Conservation (phyloP, 2,329 filamentous ascomycete species). For the Lecanicillium sp. region DNA sequence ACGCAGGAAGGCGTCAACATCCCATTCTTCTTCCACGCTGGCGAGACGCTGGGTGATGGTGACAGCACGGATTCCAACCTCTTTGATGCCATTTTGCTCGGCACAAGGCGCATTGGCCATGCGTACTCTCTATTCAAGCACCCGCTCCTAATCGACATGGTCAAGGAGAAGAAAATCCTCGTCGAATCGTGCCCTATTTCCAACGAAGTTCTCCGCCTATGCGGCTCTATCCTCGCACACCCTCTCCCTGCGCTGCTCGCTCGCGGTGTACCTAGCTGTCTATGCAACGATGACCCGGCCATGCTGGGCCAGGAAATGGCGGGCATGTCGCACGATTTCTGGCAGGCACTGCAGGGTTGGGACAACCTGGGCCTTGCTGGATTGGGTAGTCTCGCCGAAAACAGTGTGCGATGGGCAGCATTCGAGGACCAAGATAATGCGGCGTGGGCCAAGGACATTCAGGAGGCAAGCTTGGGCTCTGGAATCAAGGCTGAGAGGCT, state of each 20-base stretch:
- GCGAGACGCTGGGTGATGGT: constrained; percentile 73
- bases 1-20: constrained; percentile 69
- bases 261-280: constrained; percentile 71
- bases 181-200: constrained; percentile 87
- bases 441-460: constrained; percentile 67
- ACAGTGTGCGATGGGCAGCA: constrained; percentile 82
- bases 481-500: constrained; percentile 65
- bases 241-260: constrained; percentile 78
- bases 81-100: constrained; percentile 81
- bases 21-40: constrained; percentile 94
- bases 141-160: constrained; percentile 78
- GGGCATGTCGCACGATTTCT: constrained; percentile 88
- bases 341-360: constrained; percentile 87
- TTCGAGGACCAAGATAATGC: constrained; percentile 71
- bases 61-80: constrained; percentile 71
- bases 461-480: constrained; percentile 63
- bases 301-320: constrained; percentile 77
- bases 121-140: constrained; percentile 87
- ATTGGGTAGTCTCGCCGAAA: constrained; percentile 80
- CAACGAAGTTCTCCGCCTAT: constrained; percentile 79
- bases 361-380: constrained; percentile 85
- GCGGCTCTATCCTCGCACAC: constrained; percentile 67
- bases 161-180: constrained; percentile 81
- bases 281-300: constrained; percentile 87
- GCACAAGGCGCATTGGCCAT: constrained; percentile 83